Evolutionary conservation across 352 stramenopile genomes (phyloP).

Genomic region (Phytophthora capsici): DNA sequence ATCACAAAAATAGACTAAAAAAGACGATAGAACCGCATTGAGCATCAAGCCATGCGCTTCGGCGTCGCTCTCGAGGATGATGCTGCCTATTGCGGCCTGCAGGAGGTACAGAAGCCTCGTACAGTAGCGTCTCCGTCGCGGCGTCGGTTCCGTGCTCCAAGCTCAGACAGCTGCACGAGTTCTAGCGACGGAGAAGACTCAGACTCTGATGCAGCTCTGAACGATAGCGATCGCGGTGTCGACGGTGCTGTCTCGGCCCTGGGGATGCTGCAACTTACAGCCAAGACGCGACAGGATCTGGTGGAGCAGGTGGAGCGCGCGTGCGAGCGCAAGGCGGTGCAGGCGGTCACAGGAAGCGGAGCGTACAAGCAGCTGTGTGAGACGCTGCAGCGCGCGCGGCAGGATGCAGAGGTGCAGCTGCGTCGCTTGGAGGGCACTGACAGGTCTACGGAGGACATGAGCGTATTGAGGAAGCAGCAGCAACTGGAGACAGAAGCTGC

Average conservation of each 20-base stretch:
- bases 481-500: constrained; percentile 46
- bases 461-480: constrained; percentile 39
- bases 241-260: constrained; percentile 23
- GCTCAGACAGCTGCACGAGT: constrained; percentile 46
- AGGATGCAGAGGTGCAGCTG: constrained; percentile 59
- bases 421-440: constrained; percentile 19
- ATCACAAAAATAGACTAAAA: constrained; percentile 7
- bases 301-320: constrained; percentile 64
- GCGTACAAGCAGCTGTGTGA: constrained; percentile 69
- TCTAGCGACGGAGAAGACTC: constrained; percentile 49
- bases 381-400: constrained; percentile 61
- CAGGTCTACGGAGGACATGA: constrained; percentile 10
- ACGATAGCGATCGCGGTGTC: constrained; percentile 16
- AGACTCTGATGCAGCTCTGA: constrained; percentile 11
- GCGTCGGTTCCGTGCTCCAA: constrained; percentile 57
- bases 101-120: constrained; percentile 5
- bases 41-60: constrained; percentile 56
- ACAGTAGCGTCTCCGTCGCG: not conserved
- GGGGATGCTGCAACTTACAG: constrained; percentile 29
- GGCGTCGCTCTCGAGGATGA: constrained; percentile 40
- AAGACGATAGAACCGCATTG: constrained; percentile 8
- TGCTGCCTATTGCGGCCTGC: constrained; percentile 6
- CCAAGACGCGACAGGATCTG: constrained; percentile 59
- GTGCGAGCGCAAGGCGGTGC: constrained; percentile 67
- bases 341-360: constrained; percentile 54